phyloP scores from a whole-genome alignment of 1,284 basidiomycete genomes.

The Fomes fomentarius region DNA sequence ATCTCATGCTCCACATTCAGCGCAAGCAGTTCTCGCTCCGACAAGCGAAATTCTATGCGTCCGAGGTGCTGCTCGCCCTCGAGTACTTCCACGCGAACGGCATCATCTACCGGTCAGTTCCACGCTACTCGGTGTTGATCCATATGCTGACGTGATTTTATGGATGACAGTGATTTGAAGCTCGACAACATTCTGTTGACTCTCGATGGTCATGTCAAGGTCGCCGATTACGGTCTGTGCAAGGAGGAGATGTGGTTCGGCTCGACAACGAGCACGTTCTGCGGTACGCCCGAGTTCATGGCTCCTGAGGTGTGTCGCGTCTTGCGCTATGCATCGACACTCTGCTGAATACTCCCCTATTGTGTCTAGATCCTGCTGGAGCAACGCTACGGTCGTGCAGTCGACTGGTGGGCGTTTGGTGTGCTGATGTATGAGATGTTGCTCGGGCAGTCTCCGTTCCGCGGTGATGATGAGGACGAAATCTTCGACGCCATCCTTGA shows the following conservation, averaged over 20 bases:
- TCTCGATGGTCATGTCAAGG: constrained; percentile 97
- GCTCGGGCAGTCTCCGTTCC: constrained; percentile 97
- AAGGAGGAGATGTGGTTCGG: constrained; percentile 99
- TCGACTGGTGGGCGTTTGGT: constrained; percentile 99
- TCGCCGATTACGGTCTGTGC: constrained; percentile 98
- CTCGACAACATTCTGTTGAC: constrained; percentile 98
- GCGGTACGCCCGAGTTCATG: constrained; percentile 99
- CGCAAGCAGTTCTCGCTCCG: constrained; percentile 81
- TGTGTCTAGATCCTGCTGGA: constrained; percentile 86
- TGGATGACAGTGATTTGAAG: constrained; percentile 82
- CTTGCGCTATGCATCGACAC: background rate
- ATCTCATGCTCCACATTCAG: constrained; percentile 85
- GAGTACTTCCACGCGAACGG: constrained; percentile 99
- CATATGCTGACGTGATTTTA: background rate
- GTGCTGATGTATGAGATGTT: constrained; percentile 99
- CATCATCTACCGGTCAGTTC: constrained; percentile 78
- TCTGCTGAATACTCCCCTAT: background rate
- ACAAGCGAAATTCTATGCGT: constrained; percentile 97
- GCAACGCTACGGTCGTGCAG: constrained; percentile 96
- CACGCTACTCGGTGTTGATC: background rate
- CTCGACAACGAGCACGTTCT: constrained; percentile 98
- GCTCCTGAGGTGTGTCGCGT: constrained; percentile 84
- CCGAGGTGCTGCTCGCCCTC: constrained; percentile 95
- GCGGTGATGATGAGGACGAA: constrained; percentile 99
- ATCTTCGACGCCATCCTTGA: constrained; percentile 99